These are phyloP conservation scores for Cryphonectria radicalis DNA, from an alignment of 2,329 filamentous ascomycete genomes.

Conservation along the genomic window DNA sequence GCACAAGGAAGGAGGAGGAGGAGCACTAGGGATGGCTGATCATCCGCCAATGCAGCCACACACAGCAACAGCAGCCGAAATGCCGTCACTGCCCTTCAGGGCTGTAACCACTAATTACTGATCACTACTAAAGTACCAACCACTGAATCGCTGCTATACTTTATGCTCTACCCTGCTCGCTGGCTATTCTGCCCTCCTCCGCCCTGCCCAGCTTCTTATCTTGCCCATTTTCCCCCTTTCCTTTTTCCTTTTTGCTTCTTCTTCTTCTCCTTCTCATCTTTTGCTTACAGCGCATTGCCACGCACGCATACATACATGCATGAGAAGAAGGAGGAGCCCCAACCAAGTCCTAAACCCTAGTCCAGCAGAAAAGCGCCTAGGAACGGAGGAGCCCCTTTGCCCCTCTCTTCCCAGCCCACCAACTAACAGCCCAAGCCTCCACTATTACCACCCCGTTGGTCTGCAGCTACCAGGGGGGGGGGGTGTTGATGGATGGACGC, in stretches of 20 bases:
- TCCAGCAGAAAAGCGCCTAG: neutral
- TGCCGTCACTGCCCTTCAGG: neutral
- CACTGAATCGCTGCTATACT: neutral
- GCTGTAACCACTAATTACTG: neutral
- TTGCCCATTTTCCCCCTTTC: no score
- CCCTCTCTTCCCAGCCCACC: neutral
- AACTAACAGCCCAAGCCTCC: neutral
- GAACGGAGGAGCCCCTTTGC: neutral
- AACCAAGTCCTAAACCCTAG: neutral
- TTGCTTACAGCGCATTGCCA: neutral
- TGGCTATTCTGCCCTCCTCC: neutral
- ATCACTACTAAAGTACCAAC: neutral
- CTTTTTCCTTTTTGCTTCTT: neutral
- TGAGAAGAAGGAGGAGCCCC: neutral
- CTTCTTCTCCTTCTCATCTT: neutral
- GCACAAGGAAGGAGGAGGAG: neutral
- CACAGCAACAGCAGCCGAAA: neutral
- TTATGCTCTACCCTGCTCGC: neutral
- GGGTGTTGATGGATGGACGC: no score
- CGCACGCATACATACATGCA: neutral
- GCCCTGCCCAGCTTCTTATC: no score
- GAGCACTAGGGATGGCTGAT: neutral
- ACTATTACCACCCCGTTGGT: neutral
- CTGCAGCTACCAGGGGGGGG: neutral
- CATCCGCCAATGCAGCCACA: neutral